Percentiles rank a stretch among this genome's conserved stretches.
Evolutionary conservation across 306 rosid genomes (phyloP).

Genomic region (Prunus mira): DNA sequence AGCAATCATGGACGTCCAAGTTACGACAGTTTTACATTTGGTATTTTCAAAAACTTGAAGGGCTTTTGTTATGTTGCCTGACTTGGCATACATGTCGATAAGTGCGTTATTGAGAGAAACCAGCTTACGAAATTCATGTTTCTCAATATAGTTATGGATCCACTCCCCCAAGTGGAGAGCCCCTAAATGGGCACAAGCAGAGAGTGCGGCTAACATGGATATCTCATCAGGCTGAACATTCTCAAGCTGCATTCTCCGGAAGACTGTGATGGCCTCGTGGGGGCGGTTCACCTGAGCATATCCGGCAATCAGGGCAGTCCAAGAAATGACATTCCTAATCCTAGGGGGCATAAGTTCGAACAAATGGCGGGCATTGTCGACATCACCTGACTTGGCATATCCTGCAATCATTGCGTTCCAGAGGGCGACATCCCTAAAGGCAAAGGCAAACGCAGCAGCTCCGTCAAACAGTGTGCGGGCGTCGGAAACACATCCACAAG

Average conservation of each 20-base stretch:
- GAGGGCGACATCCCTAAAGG: conserved; percentile 21
- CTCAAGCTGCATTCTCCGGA: conserved; percentile 52
- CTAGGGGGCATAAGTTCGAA: conserved; percentile 52
- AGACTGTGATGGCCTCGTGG: conserved; percentile 46
- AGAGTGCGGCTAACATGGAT: conserved; percentile 54
- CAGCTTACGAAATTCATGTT: conserved; percentile 34
- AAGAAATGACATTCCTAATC: conserved; percentile 45
- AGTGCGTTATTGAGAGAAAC: conserved; percentile 56
- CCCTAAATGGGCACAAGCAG: conserved; percentile 74
- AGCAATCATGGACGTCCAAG: conserved; percentile 69
- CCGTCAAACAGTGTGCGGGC: conserved; percentile 58
- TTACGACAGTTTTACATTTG: conserved; percentile 45
- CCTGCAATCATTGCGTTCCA: conserved; percentile 63
- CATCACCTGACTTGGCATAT: conserved; percentile 53
- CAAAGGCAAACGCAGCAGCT: not conserved
- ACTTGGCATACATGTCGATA: conserved; percentile 73
- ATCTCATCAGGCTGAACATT: conserved; percentile 62
- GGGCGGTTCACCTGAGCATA: conserved; percentile 44
- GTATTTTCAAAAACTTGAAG: conserved; percentile 32
- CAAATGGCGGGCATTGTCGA: conserved; percentile 42
- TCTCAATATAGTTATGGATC: conserved; percentile 53
- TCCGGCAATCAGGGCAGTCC: conserved; percentile 61
- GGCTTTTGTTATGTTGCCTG: conserved; percentile 49
- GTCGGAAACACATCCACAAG: conserved; percentile 30
- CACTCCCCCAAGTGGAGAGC: conserved; percentile 62